Evolutionary conservation across 2,329 filamentous ascomycete genomes (phyloP).

Genomic region (Cladosporium sp.): DNA sequence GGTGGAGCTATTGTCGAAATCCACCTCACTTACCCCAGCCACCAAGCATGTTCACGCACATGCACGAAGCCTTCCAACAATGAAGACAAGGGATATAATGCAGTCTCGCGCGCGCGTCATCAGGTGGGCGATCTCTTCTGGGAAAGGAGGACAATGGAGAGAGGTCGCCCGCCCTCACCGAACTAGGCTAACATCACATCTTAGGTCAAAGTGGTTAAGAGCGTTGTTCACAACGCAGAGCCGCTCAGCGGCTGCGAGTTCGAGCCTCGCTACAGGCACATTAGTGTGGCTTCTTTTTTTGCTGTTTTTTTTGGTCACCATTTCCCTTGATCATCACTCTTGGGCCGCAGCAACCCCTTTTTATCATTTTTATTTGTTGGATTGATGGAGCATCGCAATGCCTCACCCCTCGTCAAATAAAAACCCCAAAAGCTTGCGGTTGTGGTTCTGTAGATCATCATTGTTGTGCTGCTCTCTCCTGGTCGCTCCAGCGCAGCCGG

Average conservation of each 20-base stretch:
- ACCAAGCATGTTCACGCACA: no score
- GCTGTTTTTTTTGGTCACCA: constrained; percentile 45
- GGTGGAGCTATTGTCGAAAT: background rate
- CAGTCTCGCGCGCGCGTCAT: background rate
- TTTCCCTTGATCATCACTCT: no score
- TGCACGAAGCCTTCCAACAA: background rate
- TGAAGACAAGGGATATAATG: background rate
- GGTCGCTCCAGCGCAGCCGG: no score
- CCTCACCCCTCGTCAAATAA: no score
- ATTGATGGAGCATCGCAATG: no score
- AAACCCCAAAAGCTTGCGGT: no score
- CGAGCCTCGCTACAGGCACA: background rate
- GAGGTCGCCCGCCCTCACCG: background rate
- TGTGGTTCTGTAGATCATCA: no score
- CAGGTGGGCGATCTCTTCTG: background rate
- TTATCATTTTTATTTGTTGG: no score
- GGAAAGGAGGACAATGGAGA: background rate
- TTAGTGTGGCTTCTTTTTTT: background rate
- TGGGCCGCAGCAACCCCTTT: no score
- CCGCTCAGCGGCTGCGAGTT: background rate
- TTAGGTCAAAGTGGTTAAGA: background rate
- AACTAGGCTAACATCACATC: background rate
- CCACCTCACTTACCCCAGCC: background rate
- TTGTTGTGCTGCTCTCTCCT: no score
- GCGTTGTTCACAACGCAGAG: background rate